phyloP scores from a whole-genome alignment of 2,329 filamentous ascomycete genomes.

The Trichoderma sp. region DNA sequence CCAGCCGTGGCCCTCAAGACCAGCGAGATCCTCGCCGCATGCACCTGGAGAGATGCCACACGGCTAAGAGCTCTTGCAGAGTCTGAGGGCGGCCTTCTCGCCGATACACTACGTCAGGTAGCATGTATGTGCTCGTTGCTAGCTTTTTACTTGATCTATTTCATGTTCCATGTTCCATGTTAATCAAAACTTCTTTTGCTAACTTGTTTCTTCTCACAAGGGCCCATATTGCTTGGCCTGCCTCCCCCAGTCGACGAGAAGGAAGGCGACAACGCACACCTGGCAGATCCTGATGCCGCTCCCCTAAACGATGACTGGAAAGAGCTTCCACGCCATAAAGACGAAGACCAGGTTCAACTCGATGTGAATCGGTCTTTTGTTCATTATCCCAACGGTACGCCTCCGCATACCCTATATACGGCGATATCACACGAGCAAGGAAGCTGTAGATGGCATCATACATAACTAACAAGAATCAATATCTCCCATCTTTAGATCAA shows the following conservation, averaged over 20 bases:
- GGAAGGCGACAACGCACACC: neutral
- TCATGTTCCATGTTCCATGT: neutral
- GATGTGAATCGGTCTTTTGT: slow-evolving; percentile 97
- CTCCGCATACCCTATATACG: neutral
- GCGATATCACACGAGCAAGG: neutral
- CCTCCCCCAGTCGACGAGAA: slow-evolving; percentile 20
- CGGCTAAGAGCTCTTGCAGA: slow-evolving; percentile 62
- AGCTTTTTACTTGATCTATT: neutral
- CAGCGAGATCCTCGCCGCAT: slow-evolving; percentile 58
- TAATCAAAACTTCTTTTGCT: neutral
- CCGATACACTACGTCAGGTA: slow-evolving; percentile 67
- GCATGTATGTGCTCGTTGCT: slow-evolving; percentile 69
- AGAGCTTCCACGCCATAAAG: slow-evolving; percentile 72
- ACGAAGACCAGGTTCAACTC: slow-evolving; percentile 88
- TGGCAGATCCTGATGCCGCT: slow-evolving; percentile 27
- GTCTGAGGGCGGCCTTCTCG: slow-evolving; percentile 67
- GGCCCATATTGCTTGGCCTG: slow-evolving; percentile 64
- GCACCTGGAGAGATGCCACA: slow-evolving; percentile 59
- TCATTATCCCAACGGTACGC: slow-evolving; percentile 82
- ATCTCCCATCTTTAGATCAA: slow-evolving; percentile 54
- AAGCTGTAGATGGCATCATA: neutral
- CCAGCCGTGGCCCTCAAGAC: slow-evolving; percentile 40
- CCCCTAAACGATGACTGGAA: slow-evolving; percentile 52
- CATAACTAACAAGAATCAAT: neutral
- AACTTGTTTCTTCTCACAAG: slow-evolving; percentile 44